Evolutionary conservation across 2,329 filamentous ascomycete genomes (phyloP), one percentile per base, ranked within the genome.

Genomic region (Alternaria sp.): DNA sequence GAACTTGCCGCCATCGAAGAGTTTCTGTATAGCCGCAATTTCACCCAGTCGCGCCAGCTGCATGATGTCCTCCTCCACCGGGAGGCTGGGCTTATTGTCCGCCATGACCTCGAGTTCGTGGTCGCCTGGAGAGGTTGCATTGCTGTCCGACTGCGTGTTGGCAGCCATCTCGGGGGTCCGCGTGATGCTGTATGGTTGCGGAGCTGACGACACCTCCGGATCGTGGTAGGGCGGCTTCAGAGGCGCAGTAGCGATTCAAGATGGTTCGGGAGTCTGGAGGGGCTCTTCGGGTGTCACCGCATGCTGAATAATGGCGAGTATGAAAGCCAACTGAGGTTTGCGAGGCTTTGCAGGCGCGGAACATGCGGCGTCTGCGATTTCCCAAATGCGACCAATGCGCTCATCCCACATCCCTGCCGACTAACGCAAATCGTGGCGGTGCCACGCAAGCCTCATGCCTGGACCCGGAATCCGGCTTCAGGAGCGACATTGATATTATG

Each of bases 41-140:
- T 99, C 93, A 61, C 96, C 96, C 70, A 97, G 82, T 63, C 96
- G 87, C 44, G 96, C 93, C 78, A 97, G 83, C 83, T 97, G 95
- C 95, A 99, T 98, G 70, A 99, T 90, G 82, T 99, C 95, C 70
- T 92, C 87, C 74, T 92, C 89, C 4, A 87, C 74, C 9, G 85
- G 84, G 25, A 86, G 75, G 40, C 69, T 73, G 23, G 72, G 79
- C 72, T 68, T 73, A 63, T 68, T 74, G 58, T 76, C 74, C 17
- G 67, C 68, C 75, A 81, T 77, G 51, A 80, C 74, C 54, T 77
- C 74, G 47, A 81, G 67, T 63, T 81, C 80, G 70, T 80, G 69
- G 26, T 75, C 69, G 51, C 73, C 72, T 26, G 61, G 62, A 50
- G 64, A 59, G 50, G 73, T 68, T 54, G 69, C 73, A 62, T 72